Evolutionary conservation across 2,329 filamentous ascomycete genomes (phyloP).

Genomic region (Ceratocystis variospora): DNA sequence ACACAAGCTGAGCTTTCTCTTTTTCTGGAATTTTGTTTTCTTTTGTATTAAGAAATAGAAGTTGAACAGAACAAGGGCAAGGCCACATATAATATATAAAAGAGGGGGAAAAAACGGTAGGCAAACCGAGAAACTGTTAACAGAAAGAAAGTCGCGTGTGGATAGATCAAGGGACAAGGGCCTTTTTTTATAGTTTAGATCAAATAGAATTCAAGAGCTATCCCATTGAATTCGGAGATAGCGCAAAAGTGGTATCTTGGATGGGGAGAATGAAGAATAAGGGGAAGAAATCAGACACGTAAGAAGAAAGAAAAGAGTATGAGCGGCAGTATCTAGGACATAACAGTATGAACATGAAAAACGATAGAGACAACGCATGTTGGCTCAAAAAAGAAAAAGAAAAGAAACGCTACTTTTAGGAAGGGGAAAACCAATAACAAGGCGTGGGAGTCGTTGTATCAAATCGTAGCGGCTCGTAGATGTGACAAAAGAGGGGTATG

Average conservation of each 20-base stretch:
- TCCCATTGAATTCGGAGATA: not conserved
- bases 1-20: no score
- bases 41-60: not conserved
- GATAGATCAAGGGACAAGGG: not conserved
- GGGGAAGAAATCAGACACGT: not conserved
- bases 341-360: constrained; percentile 1
- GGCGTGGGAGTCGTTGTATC: constrained; percentile 3
- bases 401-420: constrained; percentile 6
- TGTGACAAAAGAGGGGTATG: not conserved
- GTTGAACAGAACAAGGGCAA: not conserved
- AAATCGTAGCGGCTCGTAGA: constrained; percentile 1
- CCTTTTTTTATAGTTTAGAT: not conserved
- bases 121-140: not conserved
- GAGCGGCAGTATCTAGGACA: not conserved
- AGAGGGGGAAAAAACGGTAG: no score
- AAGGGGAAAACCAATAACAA: constrained; percentile 7
- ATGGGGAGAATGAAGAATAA: not conserved
- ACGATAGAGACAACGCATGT: not conserved
- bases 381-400: not conserved
- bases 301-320: not conserved
- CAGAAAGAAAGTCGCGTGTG: not conserved
- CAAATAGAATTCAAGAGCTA: not conserved
- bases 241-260: constrained; percentile 1
- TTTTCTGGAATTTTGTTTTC: not conserved
- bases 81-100: not conserved